Conservation (phyloP, 306 rosid species). For the Hippophae rhamnoides region DNA sequence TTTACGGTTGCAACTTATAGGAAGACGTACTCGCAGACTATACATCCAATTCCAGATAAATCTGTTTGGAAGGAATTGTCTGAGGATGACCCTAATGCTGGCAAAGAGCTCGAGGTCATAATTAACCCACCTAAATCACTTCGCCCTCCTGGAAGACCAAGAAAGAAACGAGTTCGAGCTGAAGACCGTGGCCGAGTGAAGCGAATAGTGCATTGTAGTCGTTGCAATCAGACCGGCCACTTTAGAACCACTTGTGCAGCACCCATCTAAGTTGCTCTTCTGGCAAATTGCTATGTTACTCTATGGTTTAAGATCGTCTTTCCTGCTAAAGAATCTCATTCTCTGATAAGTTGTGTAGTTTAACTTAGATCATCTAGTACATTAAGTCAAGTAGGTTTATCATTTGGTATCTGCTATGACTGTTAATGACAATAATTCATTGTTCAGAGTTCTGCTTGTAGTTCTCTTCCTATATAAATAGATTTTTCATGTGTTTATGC, state of each 20-base stretch:
- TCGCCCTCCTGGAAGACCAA: constrained; percentile 74
- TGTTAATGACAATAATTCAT: constrained; percentile 1
- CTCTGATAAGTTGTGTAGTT: constrained; percentile 29
- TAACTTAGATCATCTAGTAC: constrained; percentile 26
- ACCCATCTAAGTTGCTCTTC: constrained; percentile 37
- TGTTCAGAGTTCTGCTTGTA: no score
- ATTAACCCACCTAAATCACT: constrained; percentile 81
- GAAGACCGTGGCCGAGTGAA: constrained; percentile 83
- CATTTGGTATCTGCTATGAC: constrained; percentile 24
- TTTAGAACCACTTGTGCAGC: constrained; percentile 88
- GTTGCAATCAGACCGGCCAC: constrained; percentile 87
- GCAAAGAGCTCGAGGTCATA: constrained; percentile 28
- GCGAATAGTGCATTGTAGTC: constrained; percentile 87
- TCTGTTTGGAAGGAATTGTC: constrained; percentile 67
- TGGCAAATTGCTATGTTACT: constrained; percentile 1
- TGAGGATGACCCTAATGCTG: constrained; percentile 41
- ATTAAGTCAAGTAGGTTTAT: constrained; percentile 23
- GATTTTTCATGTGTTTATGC: no score
- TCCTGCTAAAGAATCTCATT: constrained; percentile 20
- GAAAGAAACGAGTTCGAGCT: constrained; percentile 76
- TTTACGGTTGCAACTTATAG: constrained; percentile 78
- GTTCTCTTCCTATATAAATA: no score
- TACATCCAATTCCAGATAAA: constrained; percentile 84
- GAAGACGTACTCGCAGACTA: constrained; percentile 79
- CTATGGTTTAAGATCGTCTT: constrained; percentile 1